Evolutionary conservation across 2,329 filamentous ascomycete genomes (phyloP), one percentile per base, ranked within the genome.

Genomic region (Colletotrichum tofieldiae): DNA sequence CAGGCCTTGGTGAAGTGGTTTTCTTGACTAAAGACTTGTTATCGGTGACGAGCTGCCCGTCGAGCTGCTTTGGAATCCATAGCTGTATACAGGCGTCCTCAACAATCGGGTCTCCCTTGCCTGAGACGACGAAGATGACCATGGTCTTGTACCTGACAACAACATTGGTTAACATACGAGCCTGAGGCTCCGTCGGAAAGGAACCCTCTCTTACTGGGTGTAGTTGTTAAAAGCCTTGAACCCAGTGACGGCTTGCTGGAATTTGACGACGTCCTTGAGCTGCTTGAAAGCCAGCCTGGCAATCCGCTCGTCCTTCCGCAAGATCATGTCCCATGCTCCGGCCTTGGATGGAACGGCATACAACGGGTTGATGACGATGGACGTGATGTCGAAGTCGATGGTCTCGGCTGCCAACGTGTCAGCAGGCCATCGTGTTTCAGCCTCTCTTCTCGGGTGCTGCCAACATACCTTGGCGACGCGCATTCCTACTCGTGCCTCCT

Each of bases 221-320:
- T 78, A 79, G 18, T 70, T 75, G 5, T 75, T 76, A 73, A 75
- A 81, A 0, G 77, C 75, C 54, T 80, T 81, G 68, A 78, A 81
- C 0, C 79, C 79, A 11, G 78, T 81, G 11, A 81, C 63, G 3
- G 77, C 80, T 54, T 82, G 80, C 39, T 81, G 80, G 26, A 81
- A 81, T 55, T 77, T 78, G 2, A 81, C 65, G 29, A 78, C 71
- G 45, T 80, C 76, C 16, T 76, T 76, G n/a, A 75, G 71, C 7
- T 73, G 71, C 1, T 69, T 74, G 26, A 81, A 81, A 1, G 76
- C 65, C n/a, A 81, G 70, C 18, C 75, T 75, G 29, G 79, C 79
- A 26, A 80, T 79, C 45, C 78, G 74, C 59, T 81, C 78, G 20
- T 81, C 78, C 9, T 78, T 75, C 1, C 74, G 64, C 37, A 81